Evolutionary conservation across 768 basidiomycete genomes (phyloP).

Genomic region (Phaffia australis): DNA sequence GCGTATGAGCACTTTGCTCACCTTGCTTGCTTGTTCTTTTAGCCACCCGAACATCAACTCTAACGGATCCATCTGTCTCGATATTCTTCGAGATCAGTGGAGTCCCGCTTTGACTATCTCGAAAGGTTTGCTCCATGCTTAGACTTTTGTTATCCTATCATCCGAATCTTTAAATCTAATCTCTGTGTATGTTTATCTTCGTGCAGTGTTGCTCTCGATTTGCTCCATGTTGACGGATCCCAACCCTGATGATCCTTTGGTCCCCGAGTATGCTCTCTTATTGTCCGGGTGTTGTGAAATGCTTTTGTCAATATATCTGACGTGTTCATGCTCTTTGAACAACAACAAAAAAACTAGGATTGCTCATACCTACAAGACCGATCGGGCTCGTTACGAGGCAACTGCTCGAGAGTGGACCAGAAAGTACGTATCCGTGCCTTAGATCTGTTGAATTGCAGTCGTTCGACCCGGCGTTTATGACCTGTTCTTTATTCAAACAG

Average conservation of each 20-base stretch:
- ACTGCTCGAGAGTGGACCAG: constrained; percentile 99
- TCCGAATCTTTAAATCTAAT: too few species aligned
- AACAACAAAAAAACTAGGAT: too few species aligned
- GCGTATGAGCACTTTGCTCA: neutral
- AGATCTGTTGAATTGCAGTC: neutral
- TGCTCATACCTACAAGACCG: constrained; percentile 81
- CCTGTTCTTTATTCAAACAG: neutral
- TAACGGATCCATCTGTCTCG: constrained; percentile 96
- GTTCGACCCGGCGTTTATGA: neutral
- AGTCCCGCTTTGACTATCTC: constrained; percentile 97
- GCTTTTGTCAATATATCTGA: neutral
- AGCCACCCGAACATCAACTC: constrained; percentile 65
- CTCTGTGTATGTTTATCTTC: neutral
- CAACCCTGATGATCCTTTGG: constrained; percentile 96
- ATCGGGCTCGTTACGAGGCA: constrained; percentile 90
- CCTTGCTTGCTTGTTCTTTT: neutral
- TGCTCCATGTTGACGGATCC: constrained; percentile 99
- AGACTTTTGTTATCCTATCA: neutral
- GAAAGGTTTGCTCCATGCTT: constrained; percentile 56
- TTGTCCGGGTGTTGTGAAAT: neutral
- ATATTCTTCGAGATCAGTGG: constrained; percentile 98
- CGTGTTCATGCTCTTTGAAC: too few species aligned
- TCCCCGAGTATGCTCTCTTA: constrained; percentile 84
- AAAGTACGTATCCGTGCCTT: constrained; percentile 52
- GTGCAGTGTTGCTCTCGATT: constrained; percentile 80